Evolutionary conservation across 257 asterid genomes (phyloP).

Genomic region (Solanum tarapatanum): DNA sequence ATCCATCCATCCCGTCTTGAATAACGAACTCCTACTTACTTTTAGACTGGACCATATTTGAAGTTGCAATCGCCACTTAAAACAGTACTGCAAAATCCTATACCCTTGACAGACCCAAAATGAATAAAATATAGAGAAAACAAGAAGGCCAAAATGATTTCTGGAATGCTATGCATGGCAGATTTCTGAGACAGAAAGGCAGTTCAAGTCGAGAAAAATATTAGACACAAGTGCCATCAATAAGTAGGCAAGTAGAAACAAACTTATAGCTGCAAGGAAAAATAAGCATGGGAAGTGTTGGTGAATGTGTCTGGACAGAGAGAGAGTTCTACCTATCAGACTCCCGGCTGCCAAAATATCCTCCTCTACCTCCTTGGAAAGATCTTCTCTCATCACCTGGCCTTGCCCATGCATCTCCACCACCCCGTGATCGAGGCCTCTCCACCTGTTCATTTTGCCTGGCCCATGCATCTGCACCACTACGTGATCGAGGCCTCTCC

Average conservation of each 20-base stretch:
- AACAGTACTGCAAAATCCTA: not conserved
- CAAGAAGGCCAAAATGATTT: not conserved
- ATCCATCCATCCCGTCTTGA: not conserved
- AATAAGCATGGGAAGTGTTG: not conserved
- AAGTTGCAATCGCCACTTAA: not conserved
- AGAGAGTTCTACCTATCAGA: conserved; percentile 45
- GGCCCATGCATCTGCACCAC: conserved; percentile 4
- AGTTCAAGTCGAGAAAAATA: not conserved
- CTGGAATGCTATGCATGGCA: not conserved
- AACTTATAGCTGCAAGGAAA: not conserved
- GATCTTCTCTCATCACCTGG: conserved; percentile 58
- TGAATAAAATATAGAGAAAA: not conserved
- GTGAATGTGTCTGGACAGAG: not conserved
- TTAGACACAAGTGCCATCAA: not conserved
- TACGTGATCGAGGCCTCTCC: conserved; percentile 4
- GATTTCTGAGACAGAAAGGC: not conserved
- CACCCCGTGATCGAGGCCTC: conserved; percentile 2
- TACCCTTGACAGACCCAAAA: not conserved
- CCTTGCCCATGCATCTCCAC: conserved; percentile 13
- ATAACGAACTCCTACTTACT: not conserved
- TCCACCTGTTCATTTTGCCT: conserved; percentile 1
- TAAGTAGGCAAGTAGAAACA: not conserved
- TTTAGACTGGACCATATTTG: not conserved
- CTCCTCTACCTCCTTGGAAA: conserved; percentile 78
- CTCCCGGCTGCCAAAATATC: conserved; percentile 64